Evolutionary conservation across 2,329 filamentous ascomycete genomes (phyloP).

Genomic region (Alternaria incomplexa): DNA sequence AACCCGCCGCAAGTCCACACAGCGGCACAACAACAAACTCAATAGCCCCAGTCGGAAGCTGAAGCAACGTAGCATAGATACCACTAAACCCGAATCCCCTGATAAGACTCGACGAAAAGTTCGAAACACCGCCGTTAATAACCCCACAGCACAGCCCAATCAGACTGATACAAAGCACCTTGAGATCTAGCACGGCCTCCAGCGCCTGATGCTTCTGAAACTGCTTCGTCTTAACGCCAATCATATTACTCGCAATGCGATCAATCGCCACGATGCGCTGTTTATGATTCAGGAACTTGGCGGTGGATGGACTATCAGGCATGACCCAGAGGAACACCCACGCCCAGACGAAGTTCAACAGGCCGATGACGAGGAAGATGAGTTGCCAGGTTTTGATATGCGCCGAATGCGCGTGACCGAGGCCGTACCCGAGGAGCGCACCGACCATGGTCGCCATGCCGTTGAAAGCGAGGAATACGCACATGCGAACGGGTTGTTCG

Average conservation of each 20-base stretch:
- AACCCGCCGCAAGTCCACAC: slow-evolving; percentile 42
- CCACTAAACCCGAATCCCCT: slow-evolving; percentile 53
- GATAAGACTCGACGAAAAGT: slow-evolving; percentile 56
- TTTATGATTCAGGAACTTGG: slow-evolving; percentile 48
- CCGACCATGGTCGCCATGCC: slow-evolving; percentile 49
- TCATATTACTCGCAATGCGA: slow-evolving; percentile 50
- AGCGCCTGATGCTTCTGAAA: slow-evolving; percentile 47
- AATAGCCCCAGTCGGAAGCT: slow-evolving; percentile 53
- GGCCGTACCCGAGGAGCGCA: slow-evolving; percentile 44
- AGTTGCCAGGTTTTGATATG: slow-evolving; percentile 44
- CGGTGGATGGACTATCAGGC: slow-evolving; percentile 46
- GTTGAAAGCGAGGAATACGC: slow-evolving; percentile 52
- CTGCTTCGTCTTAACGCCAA: slow-evolving; percentile 50
- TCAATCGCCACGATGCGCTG: slow-evolving; percentile 50
- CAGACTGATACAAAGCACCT: slow-evolving; percentile 49
- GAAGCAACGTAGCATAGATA: slow-evolving; percentile 51
- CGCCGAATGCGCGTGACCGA: slow-evolving; percentile 37
- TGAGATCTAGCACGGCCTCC: slow-evolving; percentile 51
- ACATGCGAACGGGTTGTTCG: slow-evolving; percentile 53
- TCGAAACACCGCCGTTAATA: slow-evolving; percentile 59
- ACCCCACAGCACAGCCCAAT: slow-evolving; percentile 55
- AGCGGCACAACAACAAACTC: slow-evolving; percentile 51
- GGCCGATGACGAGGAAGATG: slow-evolving; percentile 48
- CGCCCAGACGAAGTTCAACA: slow-evolving; percentile 46
- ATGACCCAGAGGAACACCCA: slow-evolving; percentile 46